phyloP scores from a whole-genome alignment of 192 early-diverging fungal genomes.

The Phycomyces blakesleeanus region DNA sequence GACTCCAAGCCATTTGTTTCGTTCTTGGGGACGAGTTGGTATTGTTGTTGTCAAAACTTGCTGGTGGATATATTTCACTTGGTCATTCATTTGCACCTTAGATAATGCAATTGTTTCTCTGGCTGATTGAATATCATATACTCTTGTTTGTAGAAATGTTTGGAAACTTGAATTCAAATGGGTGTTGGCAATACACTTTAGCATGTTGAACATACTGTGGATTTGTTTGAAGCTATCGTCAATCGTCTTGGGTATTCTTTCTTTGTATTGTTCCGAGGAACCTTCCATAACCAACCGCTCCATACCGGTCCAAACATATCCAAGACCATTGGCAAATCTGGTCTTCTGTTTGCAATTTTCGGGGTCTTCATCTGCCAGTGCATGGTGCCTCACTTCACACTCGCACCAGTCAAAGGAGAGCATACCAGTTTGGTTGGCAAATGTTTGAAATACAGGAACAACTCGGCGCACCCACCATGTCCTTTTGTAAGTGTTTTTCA shows the following conservation, averaged over 20 bases:
- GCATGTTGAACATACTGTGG: slow-evolving; percentile 2
- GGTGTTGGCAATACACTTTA: slow-evolving; percentile 7
- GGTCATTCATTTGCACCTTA: background rate
- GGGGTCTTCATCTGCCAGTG: slow-evolving; percentile 6
- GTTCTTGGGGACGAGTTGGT: background rate
- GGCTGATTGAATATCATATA: slow-evolving; percentile 8
- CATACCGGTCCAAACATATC: slow-evolving; percentile 11
- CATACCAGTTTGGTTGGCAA: slow-evolving; percentile 12
- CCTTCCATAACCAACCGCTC: slow-evolving; percentile 15
- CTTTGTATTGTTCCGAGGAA: slow-evolving; percentile 3
- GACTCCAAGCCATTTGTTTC: slow-evolving; percentile 9
- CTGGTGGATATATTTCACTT: background rate
- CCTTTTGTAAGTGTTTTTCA: background rate
- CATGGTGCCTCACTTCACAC: slow-evolving; percentile 6
- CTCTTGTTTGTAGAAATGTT: slow-evolving; percentile 1
- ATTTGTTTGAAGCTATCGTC: slow-evolving; percentile 9
- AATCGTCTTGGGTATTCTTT: slow-evolving; percentile 11
- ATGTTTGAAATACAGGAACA: slow-evolving; percentile 13
- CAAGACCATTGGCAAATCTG: slow-evolving; percentile 15
- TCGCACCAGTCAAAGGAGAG: slow-evolving; percentile 13
- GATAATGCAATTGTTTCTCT: slow-evolving; percentile 8
- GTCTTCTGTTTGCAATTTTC: background rate
- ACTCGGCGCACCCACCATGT: slow-evolving; percentile 11
- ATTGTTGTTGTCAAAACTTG: background rate
- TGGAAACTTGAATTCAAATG: slow-evolving; percentile 8